phyloP scores from a whole-genome alignment of 225 moss, liverwort and hornwort species.

The Straminergon stramineum region DNA sequence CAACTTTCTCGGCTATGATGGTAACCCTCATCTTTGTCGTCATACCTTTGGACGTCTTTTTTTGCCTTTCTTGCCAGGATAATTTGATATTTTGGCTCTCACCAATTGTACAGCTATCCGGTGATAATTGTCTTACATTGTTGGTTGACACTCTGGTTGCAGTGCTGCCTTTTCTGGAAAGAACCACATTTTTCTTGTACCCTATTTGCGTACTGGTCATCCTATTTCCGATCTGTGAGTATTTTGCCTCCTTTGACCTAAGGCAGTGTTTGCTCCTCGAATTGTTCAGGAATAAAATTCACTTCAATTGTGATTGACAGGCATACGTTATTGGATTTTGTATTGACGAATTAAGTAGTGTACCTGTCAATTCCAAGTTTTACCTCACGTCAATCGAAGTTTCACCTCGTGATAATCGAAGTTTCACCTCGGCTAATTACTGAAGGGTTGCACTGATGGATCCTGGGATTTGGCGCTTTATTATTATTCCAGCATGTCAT shows the following conservation, averaged over 20 bases:
- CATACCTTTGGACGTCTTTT: background rate
- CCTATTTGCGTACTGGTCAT: constrained; percentile 75
- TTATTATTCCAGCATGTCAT: background rate
- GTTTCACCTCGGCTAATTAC: background rate
- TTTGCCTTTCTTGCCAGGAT: background rate
- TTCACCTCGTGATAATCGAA: background rate
- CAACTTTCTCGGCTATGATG: constrained; percentile 92
- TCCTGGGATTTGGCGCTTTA: background rate
- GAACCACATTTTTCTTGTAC: constrained; percentile 85
- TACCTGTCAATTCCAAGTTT: background rate
- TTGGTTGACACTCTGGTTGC: constrained; percentile 5
- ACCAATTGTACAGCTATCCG: background rate
- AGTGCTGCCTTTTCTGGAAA: constrained; percentile 88
- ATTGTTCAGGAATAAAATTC: background rate
- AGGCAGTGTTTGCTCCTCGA: background rate
- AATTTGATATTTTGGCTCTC: background rate
- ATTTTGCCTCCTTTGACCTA: background rate
- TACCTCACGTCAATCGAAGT: background rate
- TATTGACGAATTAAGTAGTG: background rate
- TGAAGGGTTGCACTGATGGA: background rate
- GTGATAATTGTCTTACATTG: background rate
- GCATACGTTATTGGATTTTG: background rate
- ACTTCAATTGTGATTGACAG: background rate
- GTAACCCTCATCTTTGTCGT: constrained; percentile 5
- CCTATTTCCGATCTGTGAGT: constrained; percentile 86